These are phyloP conservation scores for Dothidotthia symphoricarpi DNA, from an alignment of 2,329 filamentous ascomycete genomes.

Conservation along the genomic window DNA sequence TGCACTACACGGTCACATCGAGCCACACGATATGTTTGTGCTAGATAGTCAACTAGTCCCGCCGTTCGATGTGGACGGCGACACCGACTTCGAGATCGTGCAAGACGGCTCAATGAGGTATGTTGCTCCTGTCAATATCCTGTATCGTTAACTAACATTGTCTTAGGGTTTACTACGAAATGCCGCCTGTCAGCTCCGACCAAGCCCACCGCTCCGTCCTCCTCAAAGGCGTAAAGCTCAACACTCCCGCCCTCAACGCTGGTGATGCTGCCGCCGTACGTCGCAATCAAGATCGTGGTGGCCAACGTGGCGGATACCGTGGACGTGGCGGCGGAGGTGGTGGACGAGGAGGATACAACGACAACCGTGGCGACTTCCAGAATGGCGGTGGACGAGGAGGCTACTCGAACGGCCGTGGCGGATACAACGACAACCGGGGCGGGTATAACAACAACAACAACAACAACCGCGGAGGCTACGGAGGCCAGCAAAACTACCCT, in stretches of 20 bases:
- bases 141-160: constrained; percentile 18
- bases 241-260: constrained; percentile 65
- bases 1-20: constrained; percentile 75
- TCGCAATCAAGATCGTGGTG: constrained; percentile 67
- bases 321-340: constrained; percentile 19
- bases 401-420: constrained; percentile 16
- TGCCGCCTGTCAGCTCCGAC: constrained; percentile 61
- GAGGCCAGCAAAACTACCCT: constrained; percentile 20
- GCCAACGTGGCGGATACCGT: constrained; percentile 59
- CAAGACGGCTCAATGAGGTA: constrained; percentile 76
- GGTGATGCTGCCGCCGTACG: constrained; percentile 66
- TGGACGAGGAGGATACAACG: constrained; percentile 35
- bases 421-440: constrained; percentile 15
- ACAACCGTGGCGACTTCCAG: constrained; percentile 18
- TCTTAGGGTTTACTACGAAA: constrained; percentile 76
- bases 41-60: constrained; percentile 80
- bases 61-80: constrained; percentile 63
- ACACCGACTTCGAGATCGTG: constrained; percentile 30
- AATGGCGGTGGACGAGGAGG: constrained; percentile 29
- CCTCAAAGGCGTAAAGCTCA: constrained; percentile 75
- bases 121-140: constrained; percentile 33
- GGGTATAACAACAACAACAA: constrained; percentile 17
- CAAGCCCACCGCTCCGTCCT: constrained; percentile 92
- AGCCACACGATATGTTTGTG: constrained; percentile 79
- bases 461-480: constrained; percentile 23